These are phyloP conservation scores for Aspergillus pseudotamarii DNA, from an alignment of 2,329 filamentous ascomycete genomes.

Conservation along the genomic window DNA sequence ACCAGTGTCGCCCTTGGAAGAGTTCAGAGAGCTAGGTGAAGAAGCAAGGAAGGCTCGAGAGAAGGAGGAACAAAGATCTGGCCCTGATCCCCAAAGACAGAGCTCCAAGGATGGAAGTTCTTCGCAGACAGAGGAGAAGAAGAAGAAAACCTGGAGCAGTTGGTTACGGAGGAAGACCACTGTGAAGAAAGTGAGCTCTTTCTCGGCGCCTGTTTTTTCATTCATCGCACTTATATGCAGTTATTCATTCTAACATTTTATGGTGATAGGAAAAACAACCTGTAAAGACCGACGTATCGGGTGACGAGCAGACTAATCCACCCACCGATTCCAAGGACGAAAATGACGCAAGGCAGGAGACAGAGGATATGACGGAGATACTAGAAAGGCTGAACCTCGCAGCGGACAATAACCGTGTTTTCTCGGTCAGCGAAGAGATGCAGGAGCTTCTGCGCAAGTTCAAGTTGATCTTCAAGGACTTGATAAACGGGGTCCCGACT, in stretches of 20 bases:
- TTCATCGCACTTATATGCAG: background rate
- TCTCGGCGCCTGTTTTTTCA: background rate
- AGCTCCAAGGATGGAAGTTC: conserved; percentile 21
- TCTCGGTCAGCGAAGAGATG: conserved; percentile 81
- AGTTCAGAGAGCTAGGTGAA: conserved; percentile 38
- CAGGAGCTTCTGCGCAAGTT: conserved; percentile 81
- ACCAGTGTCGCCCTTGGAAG: conserved; percentile 52
- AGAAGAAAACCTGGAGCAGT: conserved; percentile 39
- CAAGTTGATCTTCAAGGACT: conserved; percentile 86
- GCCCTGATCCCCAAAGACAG: conserved; percentile 17
- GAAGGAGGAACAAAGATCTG: conserved; percentile 13
- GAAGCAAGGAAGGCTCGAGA: conserved; percentile 39
- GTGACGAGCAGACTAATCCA: conserved; percentile 9
- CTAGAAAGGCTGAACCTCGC: conserved; percentile 84
- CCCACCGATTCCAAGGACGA: conserved; percentile 19
- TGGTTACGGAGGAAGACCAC: conserved; percentile 44
- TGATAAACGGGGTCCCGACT: conserved; percentile 88
- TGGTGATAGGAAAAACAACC: conserved; percentile 15
- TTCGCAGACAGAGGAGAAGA: conserved; percentile 30
- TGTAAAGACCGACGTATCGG: conserved; percentile 4
- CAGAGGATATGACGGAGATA: conserved; percentile 74
- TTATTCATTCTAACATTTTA: background rate
- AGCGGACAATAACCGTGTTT: conserved; percentile 81
- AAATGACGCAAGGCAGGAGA: conserved; percentile 58
- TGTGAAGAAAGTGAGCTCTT: conserved; percentile 32